Conservation (phyloP, 1,284 basidiomycete genomes). For the Moniliella sp. region DNA sequence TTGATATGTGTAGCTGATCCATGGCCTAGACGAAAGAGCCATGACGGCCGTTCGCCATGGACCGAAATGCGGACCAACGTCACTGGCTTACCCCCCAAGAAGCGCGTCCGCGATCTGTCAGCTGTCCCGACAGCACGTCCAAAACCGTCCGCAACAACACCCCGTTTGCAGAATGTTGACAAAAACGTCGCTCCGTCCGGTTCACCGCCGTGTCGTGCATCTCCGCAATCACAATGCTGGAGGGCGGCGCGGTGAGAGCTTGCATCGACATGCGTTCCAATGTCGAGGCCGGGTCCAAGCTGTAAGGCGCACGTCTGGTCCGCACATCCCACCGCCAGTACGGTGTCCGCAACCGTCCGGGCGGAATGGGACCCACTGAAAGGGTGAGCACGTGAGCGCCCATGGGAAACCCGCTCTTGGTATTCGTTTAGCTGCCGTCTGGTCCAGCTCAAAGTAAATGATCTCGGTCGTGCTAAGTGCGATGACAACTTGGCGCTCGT, state of each 20-base stretch:
- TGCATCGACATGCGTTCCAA: slow-evolving; percentile 84
- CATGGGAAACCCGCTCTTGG: slow-evolving; percentile 84
- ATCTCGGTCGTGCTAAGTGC: slow-evolving; percentile 28
- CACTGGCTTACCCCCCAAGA: slow-evolving; percentile 80
- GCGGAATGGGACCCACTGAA: slow-evolving; percentile 79
- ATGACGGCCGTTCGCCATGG: slow-evolving; percentile 62
- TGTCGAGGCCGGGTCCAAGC: slow-evolving; percentile 82
- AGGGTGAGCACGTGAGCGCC: slow-evolving; percentile 82
- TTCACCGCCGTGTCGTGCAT: slow-evolving; percentile 92
- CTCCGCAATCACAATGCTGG: slow-evolving; percentile 86
- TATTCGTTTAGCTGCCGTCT: slow-evolving; percentile 94
- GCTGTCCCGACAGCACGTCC: slow-evolving; percentile 75
- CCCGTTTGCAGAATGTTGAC: slow-evolving; percentile 85
- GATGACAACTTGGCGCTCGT: slow-evolving; percentile 27
- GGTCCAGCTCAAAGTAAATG: slow-evolving; percentile 33
- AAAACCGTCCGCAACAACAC: slow-evolving; percentile 84
- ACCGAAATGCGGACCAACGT: slow-evolving; percentile 53
- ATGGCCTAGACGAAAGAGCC: slow-evolving; percentile 42
- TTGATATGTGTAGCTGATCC: not conserved
- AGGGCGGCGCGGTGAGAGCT: slow-evolving; percentile 81
- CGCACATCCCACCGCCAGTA: slow-evolving; percentile 93
- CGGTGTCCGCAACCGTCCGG: slow-evolving; percentile 72
- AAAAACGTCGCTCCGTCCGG: too few relatives aligned
- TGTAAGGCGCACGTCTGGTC: slow-evolving; percentile 95
- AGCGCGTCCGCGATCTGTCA: slow-evolving; percentile 83